Conservation (phyloP, 768 basidiomycete species). For the Tulasnella sp. region DNA sequence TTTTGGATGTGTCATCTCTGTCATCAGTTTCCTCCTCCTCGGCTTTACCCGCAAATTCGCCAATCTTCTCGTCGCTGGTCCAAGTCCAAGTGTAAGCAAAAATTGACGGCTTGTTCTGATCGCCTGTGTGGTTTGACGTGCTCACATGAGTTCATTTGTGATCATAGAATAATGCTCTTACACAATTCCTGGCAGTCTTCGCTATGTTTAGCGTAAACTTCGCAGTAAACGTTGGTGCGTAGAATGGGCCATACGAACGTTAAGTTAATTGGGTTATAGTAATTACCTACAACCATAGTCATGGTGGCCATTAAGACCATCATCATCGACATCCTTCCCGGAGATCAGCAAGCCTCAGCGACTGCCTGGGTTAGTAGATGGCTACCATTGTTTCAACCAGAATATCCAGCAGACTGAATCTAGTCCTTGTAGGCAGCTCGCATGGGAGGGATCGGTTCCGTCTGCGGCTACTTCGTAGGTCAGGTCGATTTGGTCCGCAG, state of each 20-base stretch:
- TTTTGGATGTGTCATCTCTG: background rate
- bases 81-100: background rate
- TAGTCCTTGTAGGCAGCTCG: background rate
- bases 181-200: background rate
- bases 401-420: too few species aligned
- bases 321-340: slow-evolving; percentile 3
- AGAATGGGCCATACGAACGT: background rate
- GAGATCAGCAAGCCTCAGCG: background rate
- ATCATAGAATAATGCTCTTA: background rate
- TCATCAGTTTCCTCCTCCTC: slow-evolving; percentile 6
- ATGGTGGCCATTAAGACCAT: slow-evolving; percentile 1
- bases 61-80: background rate
- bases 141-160: background rate
- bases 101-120: background rate
- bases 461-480: background rate
- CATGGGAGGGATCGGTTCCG: background rate
- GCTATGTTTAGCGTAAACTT: slow-evolving; percentile 8
- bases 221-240: slow-evolving; percentile 10
- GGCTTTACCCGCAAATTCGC: background rate
- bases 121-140: background rate
- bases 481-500: background rate
- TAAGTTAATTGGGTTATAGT: background rate
- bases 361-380: slow-evolving; percentile 7
- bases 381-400: background rate
- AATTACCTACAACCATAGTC: background rate